Evolutionary conservation across 2,329 filamentous ascomycete genomes (phyloP), one percentile per base, ranked within the genome.

Genomic region (Pyrenophora seminiperda): DNA sequence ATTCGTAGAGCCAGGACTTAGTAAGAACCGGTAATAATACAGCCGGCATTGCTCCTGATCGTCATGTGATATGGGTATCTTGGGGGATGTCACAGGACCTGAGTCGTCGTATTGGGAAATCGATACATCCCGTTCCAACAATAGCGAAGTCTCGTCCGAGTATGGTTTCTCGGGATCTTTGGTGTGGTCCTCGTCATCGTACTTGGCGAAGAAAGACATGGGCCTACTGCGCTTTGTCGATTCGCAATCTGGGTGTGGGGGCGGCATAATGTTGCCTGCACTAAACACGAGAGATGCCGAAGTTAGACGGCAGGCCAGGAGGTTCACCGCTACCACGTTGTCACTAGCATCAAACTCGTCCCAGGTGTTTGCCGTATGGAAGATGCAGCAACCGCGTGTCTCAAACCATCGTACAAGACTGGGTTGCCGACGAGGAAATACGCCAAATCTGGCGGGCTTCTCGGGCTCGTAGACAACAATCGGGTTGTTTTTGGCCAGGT

Each of bases 331-430:
- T 13, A 62, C 62, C 0, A 75, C 61, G 50, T 73, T 52, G 9
- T 65, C 62, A 15, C 66, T 57, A 1, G 62, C 19, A 13, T 71
- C 53, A 1, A 68, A 56, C 3, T 80, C 77, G 43, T 89, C 84
- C 87, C 87, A 90, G 1, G 83, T 82, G 58, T 88, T 89, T 1
- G 85, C 87, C 0, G 86, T 88, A 61, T 90, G 87, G 54, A 89
- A 88, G 36, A 90, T 87, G 59, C 85, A 84, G 60, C 85, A 89
- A 5, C 84, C 77, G 9, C 81, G 80, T 0, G 86, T 88, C 68
- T 87, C 81, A 53, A 87, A 89, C 86, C 87, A 90, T 7, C 78
- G 77, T 2, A 88, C 77, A 1, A 75, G 72, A 1, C 80, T 66
- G 1, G 86, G 85, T 10, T 77, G 64, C 45, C 82, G 79, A 3